phyloP scores from a whole-genome alignment of 306 rosid genomes.

The Prunus dulcis region DNA sequence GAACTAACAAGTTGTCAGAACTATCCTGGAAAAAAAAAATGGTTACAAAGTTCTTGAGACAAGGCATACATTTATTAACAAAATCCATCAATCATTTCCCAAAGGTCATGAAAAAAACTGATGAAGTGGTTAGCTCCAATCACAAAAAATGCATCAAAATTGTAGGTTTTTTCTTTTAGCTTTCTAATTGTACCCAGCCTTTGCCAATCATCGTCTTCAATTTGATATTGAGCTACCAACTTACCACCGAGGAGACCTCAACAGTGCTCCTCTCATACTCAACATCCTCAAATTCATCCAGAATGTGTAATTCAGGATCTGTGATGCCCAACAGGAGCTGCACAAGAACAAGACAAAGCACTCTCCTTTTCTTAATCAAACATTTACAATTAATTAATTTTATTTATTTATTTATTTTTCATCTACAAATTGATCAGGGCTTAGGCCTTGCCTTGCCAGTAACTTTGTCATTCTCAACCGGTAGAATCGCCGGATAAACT shows the following conservation, averaged over 20 bases:
- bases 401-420: no score
- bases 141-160: background rate
- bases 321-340: slow-evolving; percentile 77
- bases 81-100: background rate
- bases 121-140: background rate
- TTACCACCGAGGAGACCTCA: slow-evolving; percentile 50
- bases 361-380: background rate
- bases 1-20: slow-evolving; percentile 43
- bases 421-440: no score
- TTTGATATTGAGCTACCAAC: background rate
- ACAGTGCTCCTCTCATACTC: slow-evolving; percentile 69
- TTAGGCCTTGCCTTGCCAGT: slow-evolving; percentile 52
- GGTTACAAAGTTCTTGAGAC: background rate
- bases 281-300: slow-evolving; percentile 75
- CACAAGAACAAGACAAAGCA: background rate
- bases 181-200: background rate
- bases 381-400: background rate
- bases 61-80: background rate
- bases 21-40: slow-evolving; percentile 45
- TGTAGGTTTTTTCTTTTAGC: background rate
- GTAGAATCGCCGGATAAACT: slow-evolving; percentile 88
- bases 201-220: background rate
- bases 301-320: slow-evolving; percentile 53
- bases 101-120: background rate
- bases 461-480: slow-evolving; percentile 49